Evolutionary conservation across 768 basidiomycete genomes (phyloP).

Genomic region (Naganishia onofrii): DNA sequence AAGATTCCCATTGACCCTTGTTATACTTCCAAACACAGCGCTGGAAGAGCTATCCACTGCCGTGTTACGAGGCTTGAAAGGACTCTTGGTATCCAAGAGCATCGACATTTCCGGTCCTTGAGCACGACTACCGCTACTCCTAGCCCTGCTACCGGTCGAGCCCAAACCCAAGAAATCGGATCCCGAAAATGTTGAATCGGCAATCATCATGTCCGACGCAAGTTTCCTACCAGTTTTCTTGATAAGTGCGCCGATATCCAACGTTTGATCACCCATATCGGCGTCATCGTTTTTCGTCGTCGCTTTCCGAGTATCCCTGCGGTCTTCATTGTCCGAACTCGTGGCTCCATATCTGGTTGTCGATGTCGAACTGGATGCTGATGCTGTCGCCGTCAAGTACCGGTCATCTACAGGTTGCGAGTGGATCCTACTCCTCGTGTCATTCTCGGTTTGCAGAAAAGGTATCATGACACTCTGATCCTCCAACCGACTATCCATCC

Average conservation of each 20-base stretch:
- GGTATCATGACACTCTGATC: neutral
- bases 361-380: neutral
- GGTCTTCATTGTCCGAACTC: neutral
- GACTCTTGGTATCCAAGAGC: conserved; percentile 3
- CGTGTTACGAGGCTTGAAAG: neutral
- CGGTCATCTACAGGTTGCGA: too few species aligned
- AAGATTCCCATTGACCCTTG: neutral
- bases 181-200: neutral
- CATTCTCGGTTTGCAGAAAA: neutral
- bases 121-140: neutral
- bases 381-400: neutral
- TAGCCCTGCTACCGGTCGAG: neutral
- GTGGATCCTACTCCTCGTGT: neutral
- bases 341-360: neutral
- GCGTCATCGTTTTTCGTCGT: too few species aligned
- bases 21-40: neutral
- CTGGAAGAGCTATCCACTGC: neutral
- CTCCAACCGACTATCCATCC: conserved; percentile 12
- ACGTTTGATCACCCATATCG: conserved; percentile 15
- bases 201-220: conserved; percentile 3
- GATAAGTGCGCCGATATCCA: conserved; percentile 9
- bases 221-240: conserved; percentile 15
- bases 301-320: neutral
- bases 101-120: neutral
- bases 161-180: neutral